Evolutionary conservation across 306 rosid species (phyloP).

Genomic region (Dalbergia cochinchinensis): DNA sequence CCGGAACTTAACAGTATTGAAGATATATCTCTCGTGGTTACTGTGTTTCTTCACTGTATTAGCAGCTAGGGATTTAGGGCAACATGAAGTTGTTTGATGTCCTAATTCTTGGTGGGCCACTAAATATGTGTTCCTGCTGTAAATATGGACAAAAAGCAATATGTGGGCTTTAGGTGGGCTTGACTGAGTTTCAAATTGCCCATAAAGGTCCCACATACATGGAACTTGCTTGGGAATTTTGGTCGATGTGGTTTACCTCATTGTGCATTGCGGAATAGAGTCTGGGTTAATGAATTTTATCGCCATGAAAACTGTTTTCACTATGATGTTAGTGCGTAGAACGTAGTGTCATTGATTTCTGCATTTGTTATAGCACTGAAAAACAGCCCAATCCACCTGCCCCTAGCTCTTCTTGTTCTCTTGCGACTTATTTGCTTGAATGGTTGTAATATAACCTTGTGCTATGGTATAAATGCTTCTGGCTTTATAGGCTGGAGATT

Average conservation of each 20-base stretch:
- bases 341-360: slow-evolving; percentile 23
- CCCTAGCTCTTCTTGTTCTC: background rate
- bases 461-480: slow-evolving; percentile 32
- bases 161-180: slow-evolving; percentile 80
- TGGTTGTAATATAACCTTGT: slow-evolving; percentile 23
- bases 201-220: slow-evolving; percentile 71
- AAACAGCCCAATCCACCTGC: background rate
- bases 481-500: slow-evolving; percentile 75
- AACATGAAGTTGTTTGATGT: slow-evolving; percentile 46
- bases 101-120: slow-evolving; percentile 93
- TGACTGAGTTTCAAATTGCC: slow-evolving; percentile 55
- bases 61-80: slow-evolving; percentile 5
- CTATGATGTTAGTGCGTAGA: slow-evolving; percentile 1
- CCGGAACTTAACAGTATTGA: background rate
- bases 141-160: slow-evolving; percentile 74
- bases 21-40: background rate
- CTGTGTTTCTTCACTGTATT: background rate
- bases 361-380: background rate
- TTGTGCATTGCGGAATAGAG: slow-evolving; percentile 19
- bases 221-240: slow-evolving; percentile 23
- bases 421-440: slow-evolving; percentile 25
- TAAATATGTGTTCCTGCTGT: slow-evolving; percentile 75
- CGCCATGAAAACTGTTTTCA: background rate
- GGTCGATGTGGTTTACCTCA: slow-evolving; percentile 5
- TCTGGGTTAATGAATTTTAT: slow-evolving; percentile 6